Conservation (phyloP, 257 asterid genomes). For the Lycium ferocissimum region DNA sequence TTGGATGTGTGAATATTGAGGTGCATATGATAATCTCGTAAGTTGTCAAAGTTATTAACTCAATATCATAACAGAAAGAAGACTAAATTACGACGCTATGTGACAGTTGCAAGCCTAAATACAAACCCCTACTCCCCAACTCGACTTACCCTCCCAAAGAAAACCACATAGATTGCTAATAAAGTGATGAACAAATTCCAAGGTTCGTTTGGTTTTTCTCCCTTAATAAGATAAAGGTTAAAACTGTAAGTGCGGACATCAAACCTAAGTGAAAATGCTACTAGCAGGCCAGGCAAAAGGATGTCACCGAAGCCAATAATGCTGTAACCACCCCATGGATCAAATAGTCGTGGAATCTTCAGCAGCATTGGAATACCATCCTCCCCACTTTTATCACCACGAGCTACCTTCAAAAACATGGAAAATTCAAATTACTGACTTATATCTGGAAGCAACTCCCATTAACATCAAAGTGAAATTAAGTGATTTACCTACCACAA, state of each 20-base stretch:
- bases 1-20: background rate
- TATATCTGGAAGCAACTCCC: slow-evolving; percentile 26
- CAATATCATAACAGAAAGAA: background rate
- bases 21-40: background rate
- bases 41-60: background rate
- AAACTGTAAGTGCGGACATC: slow-evolving; percentile 22
- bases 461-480: slow-evolving; percentile 2
- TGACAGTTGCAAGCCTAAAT: background rate
- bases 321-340: slow-evolving; percentile 98
- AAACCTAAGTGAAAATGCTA: slow-evolving; percentile 86
- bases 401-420: slow-evolving; percentile 70
- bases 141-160: background rate
- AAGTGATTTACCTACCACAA: slow-evolving; percentile 67
- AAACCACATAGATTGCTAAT: background rate
- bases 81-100: background rate
- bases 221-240: background rate
- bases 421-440: slow-evolving; percentile 26
- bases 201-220: background rate
- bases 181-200: background rate
- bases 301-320: slow-evolving; percentile 93
- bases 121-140: background rate
- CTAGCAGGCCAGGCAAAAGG: slow-evolving; percentile 80
- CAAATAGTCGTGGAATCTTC: slow-evolving; percentile 85
- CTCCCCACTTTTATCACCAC: slow-evolving; percentile 89
- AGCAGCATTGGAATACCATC: slow-evolving; percentile 92